Percentiles rank a stretch among this genome's conserved stretches.
Conservation (phyloP, 2,329 filamentous ascomycete species). For the Remersonia thermophila region DNA sequence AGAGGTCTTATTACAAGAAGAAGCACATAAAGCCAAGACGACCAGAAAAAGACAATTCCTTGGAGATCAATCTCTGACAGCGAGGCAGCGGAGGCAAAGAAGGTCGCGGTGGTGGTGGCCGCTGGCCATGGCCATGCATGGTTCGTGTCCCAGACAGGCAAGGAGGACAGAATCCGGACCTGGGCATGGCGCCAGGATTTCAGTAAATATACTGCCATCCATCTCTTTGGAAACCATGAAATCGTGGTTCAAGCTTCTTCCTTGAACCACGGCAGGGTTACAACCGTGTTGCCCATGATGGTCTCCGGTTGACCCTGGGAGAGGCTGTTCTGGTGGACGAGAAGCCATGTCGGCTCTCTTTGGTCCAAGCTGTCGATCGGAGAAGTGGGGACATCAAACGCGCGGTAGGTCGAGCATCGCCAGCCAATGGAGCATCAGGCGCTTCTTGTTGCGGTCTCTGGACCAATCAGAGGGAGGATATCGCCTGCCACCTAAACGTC, state of each 20-base stretch:
- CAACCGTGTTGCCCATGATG: too few relatives aligned
- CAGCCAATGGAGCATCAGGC: constrained; percentile 11
- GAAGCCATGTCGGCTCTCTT: constrained; percentile 11
- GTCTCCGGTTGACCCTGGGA: too few relatives aligned
- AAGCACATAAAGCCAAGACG: too few relatives aligned
- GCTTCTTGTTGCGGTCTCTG: too few relatives aligned
- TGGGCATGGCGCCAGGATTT: not conserved
- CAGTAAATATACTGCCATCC: not conserved
- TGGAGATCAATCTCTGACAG: not conserved
- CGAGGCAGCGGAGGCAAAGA: not conserved
- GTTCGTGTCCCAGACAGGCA: not conserved
- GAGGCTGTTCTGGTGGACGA: constrained; percentile 7
- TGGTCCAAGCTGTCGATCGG: constrained; percentile 9
- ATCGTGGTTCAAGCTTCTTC: too few relatives aligned
- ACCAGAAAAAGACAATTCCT: not conserved
- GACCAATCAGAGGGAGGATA: not conserved
- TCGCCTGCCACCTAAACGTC: too few relatives aligned
- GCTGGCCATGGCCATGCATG: not conserved
- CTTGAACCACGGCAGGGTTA: too few relatives aligned
- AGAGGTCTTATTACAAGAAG: too few relatives aligned
- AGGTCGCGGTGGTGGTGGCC: not conserved
- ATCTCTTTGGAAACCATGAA: too few relatives aligned
- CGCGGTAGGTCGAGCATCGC: constrained; percentile 13
- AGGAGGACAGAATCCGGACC: not conserved
- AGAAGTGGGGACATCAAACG: constrained; percentile 10